Percentiles rank a stretch among this genome's conserved stretches.
These are phyloP conservation scores for Gracilariopsis chorda DNA, from an alignment of 23 red algal genomes.

Conservation along the genomic window DNA sequence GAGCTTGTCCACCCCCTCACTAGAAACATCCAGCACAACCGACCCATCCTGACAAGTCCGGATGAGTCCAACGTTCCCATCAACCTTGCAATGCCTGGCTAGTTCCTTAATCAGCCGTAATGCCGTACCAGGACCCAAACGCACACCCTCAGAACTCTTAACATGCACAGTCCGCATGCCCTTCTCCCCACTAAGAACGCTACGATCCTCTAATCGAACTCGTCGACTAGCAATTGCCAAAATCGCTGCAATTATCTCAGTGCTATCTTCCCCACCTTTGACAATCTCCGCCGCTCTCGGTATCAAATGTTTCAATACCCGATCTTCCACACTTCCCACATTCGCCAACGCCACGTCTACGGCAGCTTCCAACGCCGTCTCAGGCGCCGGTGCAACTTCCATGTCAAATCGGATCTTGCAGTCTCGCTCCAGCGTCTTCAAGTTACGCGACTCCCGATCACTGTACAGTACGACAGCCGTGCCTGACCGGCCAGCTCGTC, in stretches of 20 bases:
- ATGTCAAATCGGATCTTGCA: slow-evolving; percentile 86
- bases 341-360: slow-evolving; percentile 54
- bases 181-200: slow-evolving; percentile 72
- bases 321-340: slow-evolving; percentile 49
- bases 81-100: background rate
- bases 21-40: slow-evolving; percentile 81
- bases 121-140: slow-evolving; percentile 42
- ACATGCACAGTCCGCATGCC: slow-evolving; percentile 84
- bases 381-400: slow-evolving; percentile 71
- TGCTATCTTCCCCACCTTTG: slow-evolving; percentile 27
- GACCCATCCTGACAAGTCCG: slow-evolving; percentile 73
- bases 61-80: slow-evolving; percentile 71
- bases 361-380: slow-evolving; percentile 67
- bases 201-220: slow-evolving; percentile 64
- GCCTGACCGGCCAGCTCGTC: slow-evolving; percentile 84
- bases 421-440: slow-evolving; percentile 66
- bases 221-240: slow-evolving; percentile 80
- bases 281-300: slow-evolving; percentile 34
- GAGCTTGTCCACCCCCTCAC: slow-evolving; percentile 39
- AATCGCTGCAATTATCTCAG: slow-evolving; percentile 57
- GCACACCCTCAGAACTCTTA: background rate
- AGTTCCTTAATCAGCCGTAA: slow-evolving; percentile 70
- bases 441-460: slow-evolving; percentile 57
- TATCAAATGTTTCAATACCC: slow-evolving; percentile 48
- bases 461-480: slow-evolving; percentile 90